Evolutionary conservation across 768 basidiomycete species (phyloP).

Genomic region (Amanita jacksonii): DNA sequence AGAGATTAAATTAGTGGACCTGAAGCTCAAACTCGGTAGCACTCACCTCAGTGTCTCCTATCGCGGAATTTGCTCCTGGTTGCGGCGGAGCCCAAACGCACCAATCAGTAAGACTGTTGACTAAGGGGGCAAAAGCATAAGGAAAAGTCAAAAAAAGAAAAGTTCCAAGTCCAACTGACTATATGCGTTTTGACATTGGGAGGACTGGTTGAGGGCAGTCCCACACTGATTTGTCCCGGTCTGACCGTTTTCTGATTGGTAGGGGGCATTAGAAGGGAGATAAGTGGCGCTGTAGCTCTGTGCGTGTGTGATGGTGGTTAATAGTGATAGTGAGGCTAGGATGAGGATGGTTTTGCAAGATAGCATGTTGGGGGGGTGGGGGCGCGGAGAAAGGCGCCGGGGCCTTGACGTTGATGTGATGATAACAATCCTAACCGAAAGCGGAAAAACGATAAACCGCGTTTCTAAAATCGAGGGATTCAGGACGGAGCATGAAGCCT

Average conservation of each 20-base stretch:
- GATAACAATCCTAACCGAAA: too few relatives aligned
- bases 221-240: slow-evolving; percentile 60
- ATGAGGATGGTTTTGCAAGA: too few relatives aligned
- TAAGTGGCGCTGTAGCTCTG: slow-evolving; percentile 18
- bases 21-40: too few relatives aligned
- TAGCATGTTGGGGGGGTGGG: too few relatives aligned
- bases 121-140: slow-evolving; percentile 27
- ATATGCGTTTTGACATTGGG: slow-evolving; percentile 59
- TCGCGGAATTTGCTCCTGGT: slow-evolving; percentile 39
- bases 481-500: too few relatives aligned
- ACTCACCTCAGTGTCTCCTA: slow-evolving; percentile 52
- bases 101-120: slow-evolving; percentile 48
- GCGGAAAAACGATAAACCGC: too few relatives aligned
- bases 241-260: slow-evolving; percentile 47
- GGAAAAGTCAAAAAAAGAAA: too few relatives aligned
- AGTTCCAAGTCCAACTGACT: slow-evolving; percentile 25
- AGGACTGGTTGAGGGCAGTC: slow-evolving; percentile 39
- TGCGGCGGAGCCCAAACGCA: slow-evolving; percentile 36
- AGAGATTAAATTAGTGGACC: too few relatives aligned
- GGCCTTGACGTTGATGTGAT: too few relatives aligned
- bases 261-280: slow-evolving; percentile 37
- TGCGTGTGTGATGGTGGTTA: slow-evolving; percentile 5
- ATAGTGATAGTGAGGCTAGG: neutral
- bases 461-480: too few relatives aligned
- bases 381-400: too few relatives aligned